These are phyloP conservation scores for Cladosporium halotolerans DNA, from an alignment of 2,329 filamentous ascomycete species.

Conservation along the genomic window DNA sequence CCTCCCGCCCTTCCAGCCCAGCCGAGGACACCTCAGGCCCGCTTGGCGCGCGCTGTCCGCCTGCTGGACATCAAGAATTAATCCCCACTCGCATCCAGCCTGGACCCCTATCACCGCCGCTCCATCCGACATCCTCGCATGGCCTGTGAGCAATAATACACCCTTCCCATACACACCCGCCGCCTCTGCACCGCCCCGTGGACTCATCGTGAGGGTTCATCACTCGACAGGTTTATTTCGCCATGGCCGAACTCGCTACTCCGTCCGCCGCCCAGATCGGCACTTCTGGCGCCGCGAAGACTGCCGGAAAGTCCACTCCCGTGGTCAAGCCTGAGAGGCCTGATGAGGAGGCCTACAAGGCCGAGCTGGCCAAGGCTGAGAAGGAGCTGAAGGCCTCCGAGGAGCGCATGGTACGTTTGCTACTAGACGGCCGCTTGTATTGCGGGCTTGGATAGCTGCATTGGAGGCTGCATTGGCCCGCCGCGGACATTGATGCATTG, in stretches of 20 bases:
- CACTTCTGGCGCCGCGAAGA: slow-evolving; percentile 27
- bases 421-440: neutral
- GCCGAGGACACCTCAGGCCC: too few species aligned
- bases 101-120: too few species aligned
- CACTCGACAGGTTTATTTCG: slow-evolving; percentile 8
- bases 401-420: slow-evolving; percentile 45
- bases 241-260: slow-evolving; percentile 33
- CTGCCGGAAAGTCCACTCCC: slow-evolving; percentile 24
- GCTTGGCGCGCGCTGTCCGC: too few species aligned
- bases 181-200: neutral
- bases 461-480: neutral
- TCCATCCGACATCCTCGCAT: neutral
- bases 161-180: neutral
- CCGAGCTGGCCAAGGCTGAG: slow-evolving; percentile 70
- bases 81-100: too few species aligned
- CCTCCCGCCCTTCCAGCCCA: too few species aligned
- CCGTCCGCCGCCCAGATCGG: slow-evolving; percentile 31
- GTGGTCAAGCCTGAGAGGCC: slow-evolving; percentile 70
- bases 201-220: slow-evolving; percentile 12
- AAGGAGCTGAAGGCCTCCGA: slow-evolving; percentile 77
- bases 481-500: neutral
- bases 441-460: slow-evolving; percentile 4
- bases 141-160: neutral
- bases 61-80: too few species aligned
- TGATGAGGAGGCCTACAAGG: slow-evolving; percentile 78